A percentile compares a stretch with the other conserved stretches of the same genome.
Evolutionary conservation across 192 early-diverging fungal genomes (phyloP).

Genomic region (Coemansia interrupta): DNA sequence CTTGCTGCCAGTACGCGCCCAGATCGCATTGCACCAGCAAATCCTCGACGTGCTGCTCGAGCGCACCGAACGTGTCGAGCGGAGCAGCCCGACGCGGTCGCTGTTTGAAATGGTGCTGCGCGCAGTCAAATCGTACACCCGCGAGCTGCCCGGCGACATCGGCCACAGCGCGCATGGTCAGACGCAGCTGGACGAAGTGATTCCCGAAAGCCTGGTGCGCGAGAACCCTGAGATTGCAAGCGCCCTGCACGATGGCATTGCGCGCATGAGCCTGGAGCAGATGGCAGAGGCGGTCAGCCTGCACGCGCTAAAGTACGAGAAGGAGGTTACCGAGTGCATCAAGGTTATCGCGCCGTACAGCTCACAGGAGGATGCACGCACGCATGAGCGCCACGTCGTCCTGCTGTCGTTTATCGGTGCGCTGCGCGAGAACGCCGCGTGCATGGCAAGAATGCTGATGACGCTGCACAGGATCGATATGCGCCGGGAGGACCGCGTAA

Average conservation of each 20-base stretch:
- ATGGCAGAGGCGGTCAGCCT: slow-evolving; percentile 22
- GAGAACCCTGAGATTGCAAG: slow-evolving; percentile 2
- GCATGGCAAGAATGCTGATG: slow-evolving; percentile 17
- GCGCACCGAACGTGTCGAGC: slow-evolving; percentile 19
- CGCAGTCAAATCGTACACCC: not conserved
- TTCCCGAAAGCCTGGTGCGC: not conserved
- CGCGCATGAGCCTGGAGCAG: slow-evolving; percentile 17
- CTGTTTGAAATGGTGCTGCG: slow-evolving; percentile 25
- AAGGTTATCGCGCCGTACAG: slow-evolving; percentile 25
- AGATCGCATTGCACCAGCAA: slow-evolving; percentile 19
- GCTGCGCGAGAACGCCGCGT: slow-evolving; percentile 35
- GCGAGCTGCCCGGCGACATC: not conserved
- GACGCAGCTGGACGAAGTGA: not conserved
- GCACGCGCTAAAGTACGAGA: slow-evolving; percentile 25
- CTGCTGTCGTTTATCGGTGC: slow-evolving; percentile 43
- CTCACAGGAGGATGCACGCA: slow-evolving; percentile 2
- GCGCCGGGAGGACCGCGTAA: slow-evolving; percentile 15
- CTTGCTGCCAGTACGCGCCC: slow-evolving; percentile 22
- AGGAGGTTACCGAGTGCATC: slow-evolving; percentile 20
- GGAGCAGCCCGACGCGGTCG: slow-evolving; percentile 24
- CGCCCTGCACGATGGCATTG: slow-evolving; percentile 6
- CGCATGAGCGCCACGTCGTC: slow-evolving; percentile 25
- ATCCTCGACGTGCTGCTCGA: slow-evolving; percentile 18
- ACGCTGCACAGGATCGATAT: slow-evolving; percentile 20
- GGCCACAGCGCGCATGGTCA: not conserved